phyloP scores from a whole-genome alignment of 495 filamentous ascomycete genomes.

The Aspergillus saccharolyticus region DNA sequence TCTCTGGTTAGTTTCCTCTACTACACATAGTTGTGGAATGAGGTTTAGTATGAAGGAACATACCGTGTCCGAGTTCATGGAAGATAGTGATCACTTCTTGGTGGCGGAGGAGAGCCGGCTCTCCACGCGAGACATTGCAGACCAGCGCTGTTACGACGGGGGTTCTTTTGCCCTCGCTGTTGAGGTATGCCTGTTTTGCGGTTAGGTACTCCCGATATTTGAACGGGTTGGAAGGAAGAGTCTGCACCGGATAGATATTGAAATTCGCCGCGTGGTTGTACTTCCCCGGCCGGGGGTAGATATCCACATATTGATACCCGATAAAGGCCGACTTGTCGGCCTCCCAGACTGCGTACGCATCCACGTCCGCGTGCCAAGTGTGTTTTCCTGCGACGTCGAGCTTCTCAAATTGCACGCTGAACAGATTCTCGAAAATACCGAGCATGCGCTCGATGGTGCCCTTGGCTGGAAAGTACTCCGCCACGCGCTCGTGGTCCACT shows the following conservation, averaged over 20 bases:
- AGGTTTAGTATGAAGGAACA: background rate
- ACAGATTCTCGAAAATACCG: background rate
- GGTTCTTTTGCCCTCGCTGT: background rate
- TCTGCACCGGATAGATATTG: background rate
- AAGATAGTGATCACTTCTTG: background rate
- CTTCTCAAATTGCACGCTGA: background rate
- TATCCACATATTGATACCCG: background rate
- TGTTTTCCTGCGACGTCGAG: background rate
- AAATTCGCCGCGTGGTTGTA: slow-evolving; percentile 4
- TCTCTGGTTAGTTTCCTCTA: too few relatives aligned
- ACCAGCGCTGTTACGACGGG: background rate
- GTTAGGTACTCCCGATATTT: background rate
- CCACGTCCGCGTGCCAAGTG: background rate
- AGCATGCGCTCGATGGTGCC: background rate
- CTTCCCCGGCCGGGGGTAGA: slow-evolving; percentile 1
- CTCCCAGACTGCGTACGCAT: background rate
- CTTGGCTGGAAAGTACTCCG: background rate
- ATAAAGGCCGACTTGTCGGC: background rate
- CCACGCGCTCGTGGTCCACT: background rate
- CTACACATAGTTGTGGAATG: too few relatives aligned
- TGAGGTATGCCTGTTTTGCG: background rate
- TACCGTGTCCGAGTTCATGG: slow-evolving; percentile 3
- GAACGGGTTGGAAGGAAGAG: background rate
- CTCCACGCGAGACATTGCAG: background rate
- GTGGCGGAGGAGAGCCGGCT: background rate